Base-by-base conservation (phyloP, 2,329 filamentous ascomycete species). In the Fusarium sp. region DNA sequence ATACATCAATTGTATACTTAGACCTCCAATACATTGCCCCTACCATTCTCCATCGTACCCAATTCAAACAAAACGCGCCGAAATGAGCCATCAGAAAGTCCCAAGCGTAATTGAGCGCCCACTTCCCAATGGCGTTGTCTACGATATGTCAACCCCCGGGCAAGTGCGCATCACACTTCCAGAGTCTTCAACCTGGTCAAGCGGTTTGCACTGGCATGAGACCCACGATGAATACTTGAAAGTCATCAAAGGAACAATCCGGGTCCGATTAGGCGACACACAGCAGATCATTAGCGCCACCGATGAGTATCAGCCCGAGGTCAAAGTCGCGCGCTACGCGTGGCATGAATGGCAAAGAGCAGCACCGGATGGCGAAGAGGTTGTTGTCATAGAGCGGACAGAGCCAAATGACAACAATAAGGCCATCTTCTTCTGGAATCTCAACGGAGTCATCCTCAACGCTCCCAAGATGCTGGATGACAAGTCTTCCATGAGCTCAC, bases 151-250 rank as follows among this genome's bases (percentile, higher is more conserved):
- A 2, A 57, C 63, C 7, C 67, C 72, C 3, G 74, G 75, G 35
- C 74, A 79, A 31, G 80, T 83, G 13, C 82, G 78, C 8, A 83
- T 85, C 52, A 80, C 79, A 2, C 77, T 86, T 0, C 84, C 83
- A 0, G 53, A 65, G 1, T 63, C 72, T 11, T 86, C 84, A 2
- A 76, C 75, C 6, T 86, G 84, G 84, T 80, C 81, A 11, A 84
- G 81, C 39, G 83, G 82, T 3, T 76, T 83, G 12, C 84, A 86
- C 69, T 86, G 83, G 80, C 84, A 86, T 65, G 79, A 81, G 55
- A 70, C 68, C 3, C 83, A 85, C 66, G 80, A 78, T 5, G 84
- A 86, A 66, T 83, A 81, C 67, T 75, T 86, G 11, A 79, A 74
- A 20, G 77, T 85, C 10, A 20, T 84, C 28, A 75, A 74, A 38